A percentile compares a stretch with the other conserved stretches of the same genome.
These are phyloP conservation scores for Corrigiola litoralis DNA, from an alignment of 179 eudicot genomes.

Conservation along the genomic window DNA sequence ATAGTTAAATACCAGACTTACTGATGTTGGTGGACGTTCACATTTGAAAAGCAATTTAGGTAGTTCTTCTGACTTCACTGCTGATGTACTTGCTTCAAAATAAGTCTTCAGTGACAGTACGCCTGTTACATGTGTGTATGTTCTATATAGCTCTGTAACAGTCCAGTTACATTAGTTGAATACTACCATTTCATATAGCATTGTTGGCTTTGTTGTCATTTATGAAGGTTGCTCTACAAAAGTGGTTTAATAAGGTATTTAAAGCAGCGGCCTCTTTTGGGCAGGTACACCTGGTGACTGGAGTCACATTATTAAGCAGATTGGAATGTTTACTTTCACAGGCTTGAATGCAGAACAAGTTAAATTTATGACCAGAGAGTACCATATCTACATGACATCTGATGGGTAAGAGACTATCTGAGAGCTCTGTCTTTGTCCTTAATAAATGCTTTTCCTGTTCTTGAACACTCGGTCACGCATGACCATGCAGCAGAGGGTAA, in stretches of 20 bases:
- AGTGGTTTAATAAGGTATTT: not conserved
- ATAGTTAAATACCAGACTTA: not conserved
- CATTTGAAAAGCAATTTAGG: not conserved
- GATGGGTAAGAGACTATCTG: constrained; percentile 37
- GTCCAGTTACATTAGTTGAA: not conserved
- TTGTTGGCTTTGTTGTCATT: not conserved
- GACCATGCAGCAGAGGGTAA: not conserved
- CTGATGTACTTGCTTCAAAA: not conserved
- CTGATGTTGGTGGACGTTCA: not conserved
- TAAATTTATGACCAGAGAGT: constrained; percentile 43
- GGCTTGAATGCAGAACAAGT: constrained; percentile 50
- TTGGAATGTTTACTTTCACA: constrained; percentile 56
- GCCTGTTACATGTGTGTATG: not conserved
- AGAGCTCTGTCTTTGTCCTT: not conserved
- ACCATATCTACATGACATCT: constrained; percentile 55
- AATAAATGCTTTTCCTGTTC: not conserved
- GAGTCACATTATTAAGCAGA: constrained; percentile 57
- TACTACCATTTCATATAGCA: not conserved
- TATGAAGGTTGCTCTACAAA: not conserved
- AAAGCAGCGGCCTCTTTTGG: not conserved
- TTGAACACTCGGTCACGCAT: not conserved
- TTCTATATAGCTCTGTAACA: not conserved
- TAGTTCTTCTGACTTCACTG: not conserved
- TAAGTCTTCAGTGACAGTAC: not conserved
- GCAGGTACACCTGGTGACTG: constrained; percentile 55